Evolutionary conservation across 192 early-diverging fungal genomes (phyloP), one percentile per base, ranked within the genome.

Genomic region (Backusella tarrabulga): DNA sequence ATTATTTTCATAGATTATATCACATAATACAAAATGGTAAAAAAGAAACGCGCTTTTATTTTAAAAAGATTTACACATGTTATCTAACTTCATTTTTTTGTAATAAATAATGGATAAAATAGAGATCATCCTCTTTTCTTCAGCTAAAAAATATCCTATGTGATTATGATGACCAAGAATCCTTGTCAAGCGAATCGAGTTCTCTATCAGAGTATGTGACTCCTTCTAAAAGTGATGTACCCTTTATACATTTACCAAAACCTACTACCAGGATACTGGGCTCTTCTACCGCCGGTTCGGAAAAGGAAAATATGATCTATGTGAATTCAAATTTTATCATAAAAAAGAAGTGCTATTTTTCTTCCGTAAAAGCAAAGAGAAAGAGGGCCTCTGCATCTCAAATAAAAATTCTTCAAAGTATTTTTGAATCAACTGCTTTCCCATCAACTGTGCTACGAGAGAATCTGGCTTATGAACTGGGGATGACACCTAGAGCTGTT

Each of bases 401-500:
- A 69, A 69, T 36, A 69, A 34, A 69, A 11, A 69, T 36, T 6
- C 35, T 69, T 36, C 68, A 69, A 69, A 69, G n/a, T n/a, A 36
- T 69, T 3, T 69, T 69, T 69, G 68, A 69, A 23, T 36, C 34
- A 40, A 69, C 68, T 19, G 68, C 68, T 17, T 69, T 69, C n/a
- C 68, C 68, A 3, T 69, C 68, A 21, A 69, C 68, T 8, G 35
- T 69, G 2, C 35, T 69, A 69, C 32, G 68, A 6, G 68, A 69
- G 68, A 69, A 69, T 12, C n/a, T 69, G 14, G 93, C 91, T 15
- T 79, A 86, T 71, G 75, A 92, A 78, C 75, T 93, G 40, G 88
- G 85, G 19, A 90, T 95, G 87, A 86, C 90, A 26, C 87, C 93
- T 4, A 85, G 92, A 46, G 90, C 88, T 7, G 88, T 95, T 32